These are phyloP conservation scores for Psidium friedrichsthalianum DNA, from an alignment of 345 rosid species.

Conservation along the genomic window DNA sequence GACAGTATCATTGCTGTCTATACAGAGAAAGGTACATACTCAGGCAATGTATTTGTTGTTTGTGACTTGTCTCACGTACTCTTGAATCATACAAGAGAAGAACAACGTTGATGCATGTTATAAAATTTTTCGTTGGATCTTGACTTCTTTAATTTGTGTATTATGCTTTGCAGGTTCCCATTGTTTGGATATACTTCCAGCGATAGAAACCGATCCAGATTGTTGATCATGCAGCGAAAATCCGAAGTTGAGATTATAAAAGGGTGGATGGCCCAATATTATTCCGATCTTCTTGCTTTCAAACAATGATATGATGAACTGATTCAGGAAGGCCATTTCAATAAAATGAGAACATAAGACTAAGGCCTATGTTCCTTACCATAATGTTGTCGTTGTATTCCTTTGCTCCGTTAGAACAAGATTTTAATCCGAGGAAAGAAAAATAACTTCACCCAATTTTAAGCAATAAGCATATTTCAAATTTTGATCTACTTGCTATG, in stretches of 20 bases:
- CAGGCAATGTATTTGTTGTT: background rate
- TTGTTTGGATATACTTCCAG: background rate
- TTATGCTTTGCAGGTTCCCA: background rate
- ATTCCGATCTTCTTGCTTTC: background rate
- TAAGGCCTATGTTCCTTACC: background rate
- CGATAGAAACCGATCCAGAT: background rate
- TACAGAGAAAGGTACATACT: background rate
- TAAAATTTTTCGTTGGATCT: background rate
- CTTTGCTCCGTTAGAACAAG: background rate
- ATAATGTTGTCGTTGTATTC: background rate
- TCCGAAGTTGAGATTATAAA: background rate
- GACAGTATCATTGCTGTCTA: background rate
- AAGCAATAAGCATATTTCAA: too few relatives aligned
- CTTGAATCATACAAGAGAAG: background rate
- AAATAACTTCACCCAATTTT: background rate
- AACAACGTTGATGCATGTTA: background rate
- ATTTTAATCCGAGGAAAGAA: background rate
- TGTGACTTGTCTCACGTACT: background rate
- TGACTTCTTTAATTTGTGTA: background rate
- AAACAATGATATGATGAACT: background rate
- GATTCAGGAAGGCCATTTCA: background rate
- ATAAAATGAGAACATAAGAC: background rate
- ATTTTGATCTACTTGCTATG: too few relatives aligned
- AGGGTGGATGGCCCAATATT: background rate
- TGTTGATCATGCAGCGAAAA: background rate